A percentile compares a stretch with the other conserved stretches of the same genome.
phyloP scores from a whole-genome alignment of 2,329 filamentous ascomycete species.

The Ceratocystis albifundus region DNA sequence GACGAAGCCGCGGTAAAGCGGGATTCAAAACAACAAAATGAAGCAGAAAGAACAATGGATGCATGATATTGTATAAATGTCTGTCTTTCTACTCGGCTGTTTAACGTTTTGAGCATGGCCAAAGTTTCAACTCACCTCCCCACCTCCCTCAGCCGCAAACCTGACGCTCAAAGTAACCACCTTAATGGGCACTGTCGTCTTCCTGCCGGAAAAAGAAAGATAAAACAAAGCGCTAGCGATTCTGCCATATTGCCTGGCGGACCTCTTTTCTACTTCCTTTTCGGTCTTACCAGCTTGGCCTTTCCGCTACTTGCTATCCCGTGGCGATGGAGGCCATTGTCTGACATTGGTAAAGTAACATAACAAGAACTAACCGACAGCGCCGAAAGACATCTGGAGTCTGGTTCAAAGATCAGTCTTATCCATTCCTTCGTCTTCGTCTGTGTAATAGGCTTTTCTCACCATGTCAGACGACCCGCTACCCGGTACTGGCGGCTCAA shows the following conservation, averaged over 20 bases:
- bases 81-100: too few species aligned
- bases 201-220: background rate
- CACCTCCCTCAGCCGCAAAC: background rate
- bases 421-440: background rate
- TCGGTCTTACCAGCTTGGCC: background rate
- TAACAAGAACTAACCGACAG: background rate
- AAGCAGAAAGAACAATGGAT: too few species aligned
- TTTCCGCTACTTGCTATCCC: background rate
- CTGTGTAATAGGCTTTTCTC: background rate
- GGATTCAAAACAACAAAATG: too few species aligned
- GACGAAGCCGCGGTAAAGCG: too few species aligned
- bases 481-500: background rate
- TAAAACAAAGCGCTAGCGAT: background rate
- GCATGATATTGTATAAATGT: too few species aligned
- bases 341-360: too few species aligned
- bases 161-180: background rate
- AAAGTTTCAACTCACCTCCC: too few species aligned
- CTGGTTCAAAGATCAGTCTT: background rate
- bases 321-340: too few species aligned
- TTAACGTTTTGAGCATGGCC: too few species aligned
- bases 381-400: background rate
- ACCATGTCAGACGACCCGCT: background rate
- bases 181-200: background rate
- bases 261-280: background rate
- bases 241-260: background rate